A percentile compares a stretch with the other conserved stretches of the same genome.
Evolutionary conservation across 202 grass and related monocot genomes (phyloP).

Genomic region (Schoenoplectus triqueter): DNA sequence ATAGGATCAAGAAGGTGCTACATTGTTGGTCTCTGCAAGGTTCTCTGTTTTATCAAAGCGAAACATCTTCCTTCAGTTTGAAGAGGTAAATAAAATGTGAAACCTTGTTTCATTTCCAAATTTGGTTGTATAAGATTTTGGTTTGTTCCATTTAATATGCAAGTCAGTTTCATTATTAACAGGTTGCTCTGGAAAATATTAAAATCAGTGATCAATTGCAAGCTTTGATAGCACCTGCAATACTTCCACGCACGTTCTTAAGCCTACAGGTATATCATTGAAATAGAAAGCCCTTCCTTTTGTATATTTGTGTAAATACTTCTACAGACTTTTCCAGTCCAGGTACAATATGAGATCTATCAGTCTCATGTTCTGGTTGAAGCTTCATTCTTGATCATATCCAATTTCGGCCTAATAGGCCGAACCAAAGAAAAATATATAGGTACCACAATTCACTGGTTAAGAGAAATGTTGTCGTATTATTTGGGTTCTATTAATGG

Average conservation of each 20-base stretch:
- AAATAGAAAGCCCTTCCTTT: background rate
- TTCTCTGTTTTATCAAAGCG: conserved; percentile 80
- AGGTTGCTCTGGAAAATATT: conserved; percentile 82
- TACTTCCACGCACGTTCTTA: conserved; percentile 90
- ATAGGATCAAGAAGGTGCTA: conserved; percentile 92
- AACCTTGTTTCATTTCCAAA: background rate
- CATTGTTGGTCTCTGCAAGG: conserved; percentile 84
- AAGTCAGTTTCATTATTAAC: conserved; percentile 31
- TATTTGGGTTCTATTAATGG: background rate
- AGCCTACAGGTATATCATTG: conserved; percentile 66
- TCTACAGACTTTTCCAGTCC: background rate
- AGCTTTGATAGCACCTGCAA: conserved; percentile 87
- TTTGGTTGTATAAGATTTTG: background rate
- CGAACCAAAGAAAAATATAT: background rate
- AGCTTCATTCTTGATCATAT: background rate
- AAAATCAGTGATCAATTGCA: conserved; percentile 93
- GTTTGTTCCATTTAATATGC: background rate
- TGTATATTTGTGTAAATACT: background rate
- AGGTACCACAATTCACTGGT: background rate
- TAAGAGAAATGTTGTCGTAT: background rate
- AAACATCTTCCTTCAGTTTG: conserved; percentile 95
- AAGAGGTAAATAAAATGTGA: conserved; percentile 63
- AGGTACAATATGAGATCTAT: background rate
- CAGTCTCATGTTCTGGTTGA: background rate
- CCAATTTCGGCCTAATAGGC: background rate